These are phyloP conservation scores for Onygena corvina DNA, from an alignment of 2,329 filamentous ascomycete genomes.

Conservation along the genomic window DNA sequence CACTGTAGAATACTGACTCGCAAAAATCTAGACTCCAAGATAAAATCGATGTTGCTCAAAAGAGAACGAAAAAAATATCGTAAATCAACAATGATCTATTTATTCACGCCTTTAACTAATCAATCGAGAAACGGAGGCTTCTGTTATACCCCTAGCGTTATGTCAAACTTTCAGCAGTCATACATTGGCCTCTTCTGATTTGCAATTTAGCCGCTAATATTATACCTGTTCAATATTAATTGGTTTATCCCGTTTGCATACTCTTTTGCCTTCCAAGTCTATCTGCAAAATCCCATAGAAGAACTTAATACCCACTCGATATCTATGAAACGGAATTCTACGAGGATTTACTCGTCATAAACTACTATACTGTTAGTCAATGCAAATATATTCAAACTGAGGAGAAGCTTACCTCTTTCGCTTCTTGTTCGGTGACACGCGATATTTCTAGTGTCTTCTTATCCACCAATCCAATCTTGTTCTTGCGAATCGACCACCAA, in stretches of 20 bases:
- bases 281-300: background rate
- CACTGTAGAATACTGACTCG: background rate
- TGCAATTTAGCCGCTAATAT: too few species aligned
- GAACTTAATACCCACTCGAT: background rate
- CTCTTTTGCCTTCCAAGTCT: background rate
- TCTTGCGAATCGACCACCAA: slow-evolving; percentile 62
- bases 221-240: background rate
- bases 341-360: slow-evolving; percentile 16
- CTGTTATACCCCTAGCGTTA: too few species aligned
- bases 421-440: slow-evolving; percentile 56
- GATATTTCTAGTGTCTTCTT: slow-evolving; percentile 50
- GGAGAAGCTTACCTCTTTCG: slow-evolving; percentile 39
- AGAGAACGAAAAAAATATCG: slow-evolving; percentile 37
- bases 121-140: too few species aligned
- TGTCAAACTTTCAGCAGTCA: too few species aligned
- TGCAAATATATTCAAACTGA: background rate
- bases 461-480: slow-evolving; percentile 62
- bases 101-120: background rate
- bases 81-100: slow-evolving; percentile 16
- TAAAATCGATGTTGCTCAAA: slow-evolving; percentile 39
- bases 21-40: slow-evolving; percentile 27
- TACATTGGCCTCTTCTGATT: too few species aligned
- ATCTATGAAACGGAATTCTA: too few species aligned
- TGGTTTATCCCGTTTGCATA: background rate
- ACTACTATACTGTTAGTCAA: slow-evolving; percentile 16